Percentiles rank a stretch among this genome's conserved stretches.
Conservation (phyloP, 176 grass and related monocot genomes). For the Oryza longistaminata region DNA sequence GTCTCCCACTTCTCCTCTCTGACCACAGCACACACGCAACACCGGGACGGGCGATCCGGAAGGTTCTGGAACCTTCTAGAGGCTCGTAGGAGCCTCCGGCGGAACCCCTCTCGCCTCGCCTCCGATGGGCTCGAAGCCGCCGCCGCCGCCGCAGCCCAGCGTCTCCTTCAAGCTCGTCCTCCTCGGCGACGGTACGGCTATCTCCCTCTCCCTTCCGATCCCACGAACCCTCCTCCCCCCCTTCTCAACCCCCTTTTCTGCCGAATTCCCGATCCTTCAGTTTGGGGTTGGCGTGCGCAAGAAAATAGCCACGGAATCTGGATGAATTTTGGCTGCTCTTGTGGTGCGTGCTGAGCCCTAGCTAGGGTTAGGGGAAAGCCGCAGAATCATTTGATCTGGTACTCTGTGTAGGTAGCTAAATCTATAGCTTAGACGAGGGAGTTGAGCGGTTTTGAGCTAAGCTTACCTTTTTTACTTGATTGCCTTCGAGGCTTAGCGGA, state of each 20-base stretch:
- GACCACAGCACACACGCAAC: background rate
- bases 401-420: background rate
- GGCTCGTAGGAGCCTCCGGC: background rate
- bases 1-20: too few species aligned
- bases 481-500: background rate
- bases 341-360: background rate
- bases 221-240: background rate
- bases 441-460: background rate
- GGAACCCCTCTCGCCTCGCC: background rate
- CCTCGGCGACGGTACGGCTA: constrained; percentile 59
- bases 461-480: background rate
- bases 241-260: background rate
- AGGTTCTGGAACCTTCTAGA: constrained; percentile 15
- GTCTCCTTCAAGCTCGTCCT: constrained; percentile 77
- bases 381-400: background rate
- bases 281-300: background rate
- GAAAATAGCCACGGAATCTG: background rate
- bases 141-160: background rate
- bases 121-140: constrained; percentile 44
- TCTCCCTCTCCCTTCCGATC: background rate
- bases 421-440: background rate
- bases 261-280: background rate
- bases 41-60: background rate
- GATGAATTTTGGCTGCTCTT: background rate
- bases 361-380: background rate